A percentile compares a stretch with the other conserved stretches of the same genome.
Conservation (phyloP, 148 eudicot genomes). For the Rhododendron molle region DNA sequence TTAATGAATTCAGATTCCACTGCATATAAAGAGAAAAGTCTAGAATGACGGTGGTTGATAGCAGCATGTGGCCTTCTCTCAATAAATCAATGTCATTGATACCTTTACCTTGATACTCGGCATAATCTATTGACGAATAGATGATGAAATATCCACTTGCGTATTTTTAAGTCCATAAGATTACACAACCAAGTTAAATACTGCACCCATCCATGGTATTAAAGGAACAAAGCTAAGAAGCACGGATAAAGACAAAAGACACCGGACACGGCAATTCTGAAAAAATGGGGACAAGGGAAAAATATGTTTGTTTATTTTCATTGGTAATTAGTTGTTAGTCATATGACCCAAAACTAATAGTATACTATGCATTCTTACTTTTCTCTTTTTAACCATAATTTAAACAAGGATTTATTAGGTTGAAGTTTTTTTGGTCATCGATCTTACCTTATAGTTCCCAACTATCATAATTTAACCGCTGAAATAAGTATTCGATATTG, state of each 20-base stretch:
- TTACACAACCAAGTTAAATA: neutral
- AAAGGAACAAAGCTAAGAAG: neutral
- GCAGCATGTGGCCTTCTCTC: neutral
- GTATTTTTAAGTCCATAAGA: neutral
- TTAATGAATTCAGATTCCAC: neutral
- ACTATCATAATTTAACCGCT: neutral
- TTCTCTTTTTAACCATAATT: neutral
- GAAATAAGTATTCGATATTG: neutral
- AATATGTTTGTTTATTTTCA: neutral
- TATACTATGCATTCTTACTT: neutral
- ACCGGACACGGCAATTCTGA: neutral
- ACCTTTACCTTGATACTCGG: neutral
- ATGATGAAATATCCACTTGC: neutral
- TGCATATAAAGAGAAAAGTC: neutral
- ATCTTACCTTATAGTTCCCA: neutral
- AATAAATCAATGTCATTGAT: neutral
- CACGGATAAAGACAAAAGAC: neutral
- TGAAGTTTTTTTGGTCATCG: neutral
- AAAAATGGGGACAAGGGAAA: neutral
- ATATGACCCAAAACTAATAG: neutral
- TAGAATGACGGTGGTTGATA: neutral
- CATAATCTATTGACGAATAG: neutral
- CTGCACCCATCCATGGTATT: neutral
- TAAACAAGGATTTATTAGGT: neutral
- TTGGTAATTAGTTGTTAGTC: neutral